Evolutionary conservation across 2,329 filamentous ascomycete species (phyloP), one percentile per base, ranked within the genome.

Genomic region (Cercospora canescens): DNA sequence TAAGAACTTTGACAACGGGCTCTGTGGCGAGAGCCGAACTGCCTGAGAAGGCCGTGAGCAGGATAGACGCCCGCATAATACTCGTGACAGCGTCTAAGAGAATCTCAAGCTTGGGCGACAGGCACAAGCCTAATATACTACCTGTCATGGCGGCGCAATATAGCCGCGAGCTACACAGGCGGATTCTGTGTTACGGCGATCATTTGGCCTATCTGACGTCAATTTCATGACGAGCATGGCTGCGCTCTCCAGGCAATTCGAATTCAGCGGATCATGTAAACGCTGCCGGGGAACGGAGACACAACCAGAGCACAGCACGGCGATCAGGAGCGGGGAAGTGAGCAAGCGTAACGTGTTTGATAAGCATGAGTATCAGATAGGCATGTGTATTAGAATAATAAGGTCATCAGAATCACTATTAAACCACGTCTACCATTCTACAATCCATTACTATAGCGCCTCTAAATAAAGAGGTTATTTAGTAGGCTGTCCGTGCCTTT

Each of bases 1-100:
- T 83, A 2, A 67, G 56, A 16, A 69, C 57, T 12, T 66, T 65
- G 21, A 63, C 66, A 9, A 45, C 34, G 7, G 64, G 64, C 45
- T 26, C 52, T 39, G 54, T 55, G 34, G 60, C 60, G 4, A 55
- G 35, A 16, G 34, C 35, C 26, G 30, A 21, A 21, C 18, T 56
- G 32, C 28, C 50, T 4, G 21, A 28, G 39, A 60, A 11, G 57
- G 2, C 57, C 4, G 9, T 14, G 26, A 14, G 57, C 1, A 48
- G 9, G n/a, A 45, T 6, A 34, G 39, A n/a, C 2, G 18, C 16
- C 16, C 39, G 41, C 58, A 60, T 60, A 8, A 24, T 34, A 32
- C 4, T 48, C 4, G 28, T 50, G 26, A 32, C 2, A 21, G 14
- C 18, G 18, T 32, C 41, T 16, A 9, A 5, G 26, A 41, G 12